phyloP scores from a whole-genome alignment of 768 basidiomycete species.

The Termitomyces heimii region DNA sequence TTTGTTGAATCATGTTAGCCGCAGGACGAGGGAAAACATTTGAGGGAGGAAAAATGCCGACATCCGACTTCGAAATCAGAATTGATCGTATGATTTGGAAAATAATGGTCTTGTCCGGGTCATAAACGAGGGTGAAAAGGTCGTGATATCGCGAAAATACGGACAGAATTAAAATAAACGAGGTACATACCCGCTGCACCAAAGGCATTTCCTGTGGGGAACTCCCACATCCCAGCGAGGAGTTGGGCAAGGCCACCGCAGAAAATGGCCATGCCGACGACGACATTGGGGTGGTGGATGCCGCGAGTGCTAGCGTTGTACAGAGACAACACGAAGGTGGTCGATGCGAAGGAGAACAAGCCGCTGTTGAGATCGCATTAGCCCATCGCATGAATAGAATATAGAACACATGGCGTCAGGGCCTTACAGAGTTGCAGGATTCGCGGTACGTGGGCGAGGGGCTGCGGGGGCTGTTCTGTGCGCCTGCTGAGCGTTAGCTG shows the following conservation, averaged over 20 bases:
- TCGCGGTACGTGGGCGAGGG: constrained; percentile 37
- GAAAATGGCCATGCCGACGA: constrained; percentile 84
- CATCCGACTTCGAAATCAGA: too few relatives aligned
- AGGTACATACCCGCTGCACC: constrained; percentile 16
- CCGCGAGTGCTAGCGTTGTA: constrained; percentile 59
- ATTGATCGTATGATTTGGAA: not conserved
- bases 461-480: constrained; percentile 14
- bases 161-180: constrained; percentile 19
- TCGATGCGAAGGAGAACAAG: constrained; percentile 78
- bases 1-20: constrained; percentile 19
- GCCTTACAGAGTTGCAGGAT: constrained; percentile 54
- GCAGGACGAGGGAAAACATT: not conserved
- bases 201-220: constrained; percentile 62
- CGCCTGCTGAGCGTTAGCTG: constrained; percentile 21
- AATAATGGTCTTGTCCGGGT: not conserved
- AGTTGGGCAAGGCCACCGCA: constrained; percentile 83
- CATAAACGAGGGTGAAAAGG: not conserved
- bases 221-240: constrained; percentile 89
- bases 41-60: constrained; percentile 3
- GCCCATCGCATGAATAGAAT: not conserved
- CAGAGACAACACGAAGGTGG: constrained; percentile 73
- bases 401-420: not conserved
- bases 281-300: constrained; percentile 55
- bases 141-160: not conserved
- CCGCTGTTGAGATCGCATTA: constrained; percentile 38